Percentiles rank a stretch among this genome's conserved stretches.
Conservation (phyloP, 257 asterid genomes). For the Solanum raphanifolium region DNA sequence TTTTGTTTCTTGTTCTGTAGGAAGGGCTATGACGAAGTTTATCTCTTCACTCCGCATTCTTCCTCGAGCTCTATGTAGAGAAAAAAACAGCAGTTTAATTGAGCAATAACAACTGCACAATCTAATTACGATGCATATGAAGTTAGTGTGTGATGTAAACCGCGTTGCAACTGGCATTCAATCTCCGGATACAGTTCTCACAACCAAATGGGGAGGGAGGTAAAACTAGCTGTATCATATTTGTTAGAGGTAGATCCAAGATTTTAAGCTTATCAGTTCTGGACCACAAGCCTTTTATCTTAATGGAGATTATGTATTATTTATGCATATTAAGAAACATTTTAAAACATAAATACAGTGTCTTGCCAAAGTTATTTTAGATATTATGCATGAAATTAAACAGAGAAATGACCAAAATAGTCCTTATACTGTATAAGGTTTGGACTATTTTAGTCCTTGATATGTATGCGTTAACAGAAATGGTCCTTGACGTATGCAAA, state of each 20-base stretch:
- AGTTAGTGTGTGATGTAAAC: neutral
- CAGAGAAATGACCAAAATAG: neutral
- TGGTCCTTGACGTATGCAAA: neutral
- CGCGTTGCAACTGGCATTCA: neutral
- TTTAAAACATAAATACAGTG: neutral
- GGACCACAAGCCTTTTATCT: neutral
- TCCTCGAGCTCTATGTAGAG: neutral
- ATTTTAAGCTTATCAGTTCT: no score
- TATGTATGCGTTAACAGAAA: neutral
- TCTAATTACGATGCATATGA: neutral
- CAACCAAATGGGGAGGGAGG: no score
- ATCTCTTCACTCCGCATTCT: conserved; percentile 40
- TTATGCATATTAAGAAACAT: neutral
- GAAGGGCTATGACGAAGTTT: conserved; percentile 90
- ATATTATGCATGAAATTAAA: neutral
- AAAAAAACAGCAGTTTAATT: neutral
- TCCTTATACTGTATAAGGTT: neutral
- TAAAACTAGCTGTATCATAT: no score
- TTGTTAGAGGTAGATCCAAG: no score
- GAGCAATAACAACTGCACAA: neutral
- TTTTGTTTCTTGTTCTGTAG: conserved; percentile 27
- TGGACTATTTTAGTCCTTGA: neutral
- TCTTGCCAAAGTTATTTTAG: neutral
- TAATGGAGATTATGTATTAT: neutral
- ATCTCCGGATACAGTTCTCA: no score